These are phyloP conservation scores for Ilyonectria destructans DNA, from an alignment of 2,329 filamentous ascomycete genomes.

Conservation along the genomic window DNA sequence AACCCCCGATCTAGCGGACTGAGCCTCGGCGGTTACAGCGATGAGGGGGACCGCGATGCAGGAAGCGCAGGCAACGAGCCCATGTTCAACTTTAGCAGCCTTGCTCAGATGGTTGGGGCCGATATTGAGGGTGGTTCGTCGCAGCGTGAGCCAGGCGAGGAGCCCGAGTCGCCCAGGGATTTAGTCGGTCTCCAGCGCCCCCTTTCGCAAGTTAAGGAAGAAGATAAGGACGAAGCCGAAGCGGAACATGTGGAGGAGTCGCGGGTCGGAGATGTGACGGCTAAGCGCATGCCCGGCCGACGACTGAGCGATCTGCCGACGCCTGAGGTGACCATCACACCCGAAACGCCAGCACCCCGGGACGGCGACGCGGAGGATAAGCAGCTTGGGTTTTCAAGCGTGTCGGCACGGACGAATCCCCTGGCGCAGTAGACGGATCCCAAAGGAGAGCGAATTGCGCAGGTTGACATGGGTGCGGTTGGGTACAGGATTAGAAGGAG, in stretches of 20 bases:
- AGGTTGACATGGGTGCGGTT: background rate
- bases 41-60: slow-evolving; percentile 67
- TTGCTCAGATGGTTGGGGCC: slow-evolving; percentile 87
- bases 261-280: background rate
- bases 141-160: slow-evolving; percentile 50
- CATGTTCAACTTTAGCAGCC: slow-evolving; percentile 92
- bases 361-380: slow-evolving; percentile 60
- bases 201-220: slow-evolving; percentile 58
- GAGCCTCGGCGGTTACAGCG: slow-evolving; percentile 65
- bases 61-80: slow-evolving; percentile 75
- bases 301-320: slow-evolving; percentile 47
- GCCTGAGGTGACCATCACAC: slow-evolving; percentile 65
- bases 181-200: slow-evolving; percentile 46
- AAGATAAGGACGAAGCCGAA: slow-evolving; percentile 55
- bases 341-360: slow-evolving; percentile 62
- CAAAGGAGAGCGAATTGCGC: background rate
- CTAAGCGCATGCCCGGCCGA: slow-evolving; percentile 1
- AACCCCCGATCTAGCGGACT: slow-evolving; percentile 70
- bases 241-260: slow-evolving; percentile 52
- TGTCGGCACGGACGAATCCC: slow-evolving; percentile 48
- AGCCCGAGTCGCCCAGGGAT: slow-evolving; percentile 43
- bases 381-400: slow-evolving; percentile 60
- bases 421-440: slow-evolving; percentile 49
- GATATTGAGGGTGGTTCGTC: slow-evolving; percentile 66
- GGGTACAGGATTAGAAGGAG: slow-evolving; percentile 3